Base-by-base conservation (phyloP, 768 basidiomycete genomes). In the Agrocybe chaxingu region DNA sequence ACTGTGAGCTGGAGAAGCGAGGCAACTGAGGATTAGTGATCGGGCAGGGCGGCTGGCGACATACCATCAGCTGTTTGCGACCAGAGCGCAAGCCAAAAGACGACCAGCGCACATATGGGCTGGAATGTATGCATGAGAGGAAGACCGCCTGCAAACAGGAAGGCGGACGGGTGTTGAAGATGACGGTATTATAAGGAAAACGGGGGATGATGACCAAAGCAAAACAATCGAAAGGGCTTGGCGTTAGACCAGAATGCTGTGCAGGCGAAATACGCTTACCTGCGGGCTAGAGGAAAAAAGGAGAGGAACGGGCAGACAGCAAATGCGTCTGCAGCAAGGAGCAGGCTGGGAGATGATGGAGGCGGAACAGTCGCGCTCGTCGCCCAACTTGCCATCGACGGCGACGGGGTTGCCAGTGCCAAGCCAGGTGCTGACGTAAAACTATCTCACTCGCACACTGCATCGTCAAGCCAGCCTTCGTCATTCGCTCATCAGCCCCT, bases 81-180 rank as follows among this genome's bases (percentile, higher is more conserved):
- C 56, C 70, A 73, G 61, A 63, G 65, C 42, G 67, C 50, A 44
- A 70, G 55, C 57, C 74, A 59, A 42, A 72, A 58, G 59, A 76
- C 75, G 71, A 71, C 75, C 72, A 78, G 75, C 74, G 75, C 66
- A 52, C 49, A 55, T 49, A 72, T 55, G 48, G 61, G 59, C 53
- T 50, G 57, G 51, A 61, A 61, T 55, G 63, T 47, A 61, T 62
- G 59, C 73, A 76, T 76, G 64, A 50, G 60, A 62, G 54, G 51
- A 48, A 53, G 56, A 60, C 67, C 62, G 65, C 66, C 66, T 67
- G 53, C 33, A 47, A 50, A 55, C 18, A 40, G 47, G 44, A 29
- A 44, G 45, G 55, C 45, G 48, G 47, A 43, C 44, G 31, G 52
- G 47, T 31, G 34, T 16, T 33, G 38, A 45, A 44, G 19, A 44